phyloP scores from a whole-genome alignment of 164 flowering plant species.

The Magnolia officinalis region DNA sequence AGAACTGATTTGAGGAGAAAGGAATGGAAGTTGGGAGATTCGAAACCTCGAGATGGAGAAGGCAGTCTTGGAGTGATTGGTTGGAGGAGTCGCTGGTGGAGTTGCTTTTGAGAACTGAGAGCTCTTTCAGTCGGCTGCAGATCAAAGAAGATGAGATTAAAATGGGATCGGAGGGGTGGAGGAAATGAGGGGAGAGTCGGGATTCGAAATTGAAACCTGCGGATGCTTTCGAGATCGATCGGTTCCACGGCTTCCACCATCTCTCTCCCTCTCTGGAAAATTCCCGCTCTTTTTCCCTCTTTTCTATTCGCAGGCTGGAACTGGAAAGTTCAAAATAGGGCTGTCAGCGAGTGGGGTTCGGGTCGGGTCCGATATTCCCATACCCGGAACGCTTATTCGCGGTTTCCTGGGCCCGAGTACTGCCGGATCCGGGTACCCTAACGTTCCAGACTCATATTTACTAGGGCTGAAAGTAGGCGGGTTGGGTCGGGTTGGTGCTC shows the following conservation, averaged over 20 bases:
- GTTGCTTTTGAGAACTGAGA: background rate
- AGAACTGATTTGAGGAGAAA: background rate
- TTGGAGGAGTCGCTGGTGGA: background rate
- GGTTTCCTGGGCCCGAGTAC: too few species aligned
- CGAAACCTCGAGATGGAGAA: background rate
- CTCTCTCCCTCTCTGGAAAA: background rate
- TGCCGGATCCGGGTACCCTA: too few species aligned
- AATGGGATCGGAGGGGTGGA: background rate
- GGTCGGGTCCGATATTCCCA: too few species aligned
- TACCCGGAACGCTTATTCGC: too few species aligned
- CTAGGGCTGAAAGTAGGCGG: too few species aligned
- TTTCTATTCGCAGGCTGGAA: too few species aligned
- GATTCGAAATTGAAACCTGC: constrained; percentile 1
- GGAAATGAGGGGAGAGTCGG: background rate
- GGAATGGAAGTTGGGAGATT: background rate
- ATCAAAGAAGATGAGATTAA: background rate
- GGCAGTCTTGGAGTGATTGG: background rate
- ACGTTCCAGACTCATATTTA: too few species aligned
- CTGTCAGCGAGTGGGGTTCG: too few species aligned
- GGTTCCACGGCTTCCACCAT: background rate
- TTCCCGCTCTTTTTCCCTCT: too few species aligned
- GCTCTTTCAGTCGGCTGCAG: background rate
- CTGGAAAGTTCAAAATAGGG: too few species aligned
- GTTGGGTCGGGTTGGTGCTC: too few species aligned
- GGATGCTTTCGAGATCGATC: constrained; percentile 1